Evolutionary conservation across 352 stramenopile genomes (phyloP).

Genomic region (Globisporangium irregulare): DNA sequence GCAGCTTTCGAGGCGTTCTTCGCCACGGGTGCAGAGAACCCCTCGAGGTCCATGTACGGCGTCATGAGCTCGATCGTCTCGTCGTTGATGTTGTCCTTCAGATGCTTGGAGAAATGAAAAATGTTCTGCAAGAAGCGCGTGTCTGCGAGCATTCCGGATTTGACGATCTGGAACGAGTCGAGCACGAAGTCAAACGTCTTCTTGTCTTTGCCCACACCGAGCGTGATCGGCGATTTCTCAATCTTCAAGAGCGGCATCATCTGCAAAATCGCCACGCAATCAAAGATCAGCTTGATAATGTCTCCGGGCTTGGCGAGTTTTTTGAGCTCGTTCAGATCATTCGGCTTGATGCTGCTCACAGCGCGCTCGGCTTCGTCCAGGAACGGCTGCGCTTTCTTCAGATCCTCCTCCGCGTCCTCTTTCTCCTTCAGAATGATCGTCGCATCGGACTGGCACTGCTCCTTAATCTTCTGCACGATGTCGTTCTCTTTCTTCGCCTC

Average conservation of each 20-base stretch:
- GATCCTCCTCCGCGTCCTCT: slow-evolving; percentile 80
- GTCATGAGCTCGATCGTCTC: slow-evolving; percentile 92
- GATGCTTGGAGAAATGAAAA: slow-evolving; percentile 88
- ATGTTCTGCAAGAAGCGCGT: slow-evolving; percentile 88
- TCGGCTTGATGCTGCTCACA: slow-evolving; percentile 85
- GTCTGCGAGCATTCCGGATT: slow-evolving; percentile 85
- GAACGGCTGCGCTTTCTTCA: slow-evolving; percentile 89
- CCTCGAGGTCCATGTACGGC: slow-evolving; percentile 87
- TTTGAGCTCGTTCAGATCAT: slow-evolving; percentile 92
- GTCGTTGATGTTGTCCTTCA: slow-evolving; percentile 93
- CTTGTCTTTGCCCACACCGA: slow-evolving; percentile 87
- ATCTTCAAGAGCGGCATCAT: slow-evolving; percentile 81
- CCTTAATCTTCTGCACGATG: slow-evolving; percentile 84
- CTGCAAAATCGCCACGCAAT: slow-evolving; percentile 87
- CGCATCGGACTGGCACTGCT: slow-evolving; percentile 81
- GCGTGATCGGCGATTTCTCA: slow-evolving; percentile 50
- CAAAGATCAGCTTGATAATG: slow-evolving; percentile 93
- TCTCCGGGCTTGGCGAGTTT: slow-evolving; percentile 88
- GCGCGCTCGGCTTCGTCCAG: slow-evolving; percentile 87
- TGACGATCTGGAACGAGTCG: slow-evolving; percentile 85
- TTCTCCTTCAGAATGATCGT: slow-evolving; percentile 82
- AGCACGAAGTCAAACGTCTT: slow-evolving; percentile 79
- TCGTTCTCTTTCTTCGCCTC: slow-evolving; percentile 91
- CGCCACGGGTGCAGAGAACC: slow-evolving; percentile 74
- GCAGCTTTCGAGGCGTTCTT: slow-evolving; percentile 89